These are phyloP conservation scores for Inga laurina DNA, from an alignment of 306 rosid species.

Conservation along the genomic window DNA sequence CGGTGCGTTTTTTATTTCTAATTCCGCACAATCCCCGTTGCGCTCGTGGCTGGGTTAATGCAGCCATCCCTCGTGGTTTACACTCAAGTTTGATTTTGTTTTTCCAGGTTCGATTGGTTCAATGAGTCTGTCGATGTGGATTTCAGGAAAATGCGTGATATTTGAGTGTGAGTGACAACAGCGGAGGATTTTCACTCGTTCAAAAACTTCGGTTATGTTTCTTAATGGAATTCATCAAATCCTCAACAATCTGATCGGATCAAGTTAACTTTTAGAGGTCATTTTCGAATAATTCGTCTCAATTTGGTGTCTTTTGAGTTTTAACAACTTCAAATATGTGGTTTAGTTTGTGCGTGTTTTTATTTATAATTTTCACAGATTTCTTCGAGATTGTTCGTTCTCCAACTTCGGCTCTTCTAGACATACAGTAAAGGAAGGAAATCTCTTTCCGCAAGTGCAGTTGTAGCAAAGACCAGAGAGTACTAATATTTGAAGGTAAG, in stretches of 20 bases:
- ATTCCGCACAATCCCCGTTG: background rate
- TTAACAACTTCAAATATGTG: background rate
- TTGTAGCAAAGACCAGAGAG: background rate
- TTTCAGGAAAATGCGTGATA: conserved; percentile 8
- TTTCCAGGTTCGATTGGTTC: background rate
- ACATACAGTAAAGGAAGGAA: background rate
- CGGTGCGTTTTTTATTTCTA: background rate
- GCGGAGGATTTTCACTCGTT: background rate
- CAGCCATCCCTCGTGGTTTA: background rate
- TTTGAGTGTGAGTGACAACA: background rate
- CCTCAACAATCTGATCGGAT: background rate
- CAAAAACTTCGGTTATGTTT: background rate
- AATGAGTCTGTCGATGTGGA: background rate
- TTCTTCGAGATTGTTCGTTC: background rate
- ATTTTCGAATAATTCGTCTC: conserved; percentile 7
- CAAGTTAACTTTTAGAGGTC: background rate
- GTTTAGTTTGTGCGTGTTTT: background rate
- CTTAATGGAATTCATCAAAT: background rate
- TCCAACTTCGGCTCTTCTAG: background rate
- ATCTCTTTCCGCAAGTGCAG: background rate
- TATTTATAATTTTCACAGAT: background rate
- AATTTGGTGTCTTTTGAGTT: conserved; percentile 1
- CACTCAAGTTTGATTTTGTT: background rate
- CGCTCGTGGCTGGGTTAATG: background rate
- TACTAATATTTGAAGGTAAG: background rate